Evolutionary conservation across 176 grass and related monocot species (phyloP).

Genomic region (Aegilops tauschii): DNA sequence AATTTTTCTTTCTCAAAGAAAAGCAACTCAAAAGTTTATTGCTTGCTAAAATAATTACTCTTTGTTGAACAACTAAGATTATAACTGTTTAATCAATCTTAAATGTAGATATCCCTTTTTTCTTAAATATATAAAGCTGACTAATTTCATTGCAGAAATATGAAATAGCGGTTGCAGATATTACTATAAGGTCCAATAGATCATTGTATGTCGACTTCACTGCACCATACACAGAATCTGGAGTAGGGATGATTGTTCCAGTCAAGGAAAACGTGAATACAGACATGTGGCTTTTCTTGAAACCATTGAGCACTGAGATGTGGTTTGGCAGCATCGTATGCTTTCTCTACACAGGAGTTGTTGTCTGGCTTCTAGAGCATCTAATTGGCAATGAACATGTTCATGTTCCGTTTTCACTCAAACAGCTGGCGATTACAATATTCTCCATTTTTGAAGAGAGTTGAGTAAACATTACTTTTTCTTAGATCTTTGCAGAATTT

Average conservation of each 20-base stretch:
- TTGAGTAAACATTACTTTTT: constrained; percentile 12
- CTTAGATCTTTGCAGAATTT: background rate
- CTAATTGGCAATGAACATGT: background rate
- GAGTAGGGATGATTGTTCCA: constrained; percentile 49
- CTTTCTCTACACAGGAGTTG: constrained; percentile 40
- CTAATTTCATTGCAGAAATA: background rate
- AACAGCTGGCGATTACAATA: background rate
- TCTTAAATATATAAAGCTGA: background rate
- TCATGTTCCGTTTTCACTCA: background rate
- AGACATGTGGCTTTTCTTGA: constrained; percentile 27
- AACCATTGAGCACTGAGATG: constrained; percentile 24
- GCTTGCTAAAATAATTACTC: background rate
- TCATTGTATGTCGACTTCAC: constrained; percentile 47
- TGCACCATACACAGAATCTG: constrained; percentile 30
- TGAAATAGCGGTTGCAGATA: constrained; percentile 35
- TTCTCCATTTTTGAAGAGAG: constrained; percentile 30
- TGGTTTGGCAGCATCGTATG: constrained; percentile 30
- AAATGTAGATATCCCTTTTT: background rate
- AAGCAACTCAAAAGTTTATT: background rate
- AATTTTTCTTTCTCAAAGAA: background rate
- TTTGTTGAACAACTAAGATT: background rate
- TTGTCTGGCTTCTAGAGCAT: constrained; percentile 31
- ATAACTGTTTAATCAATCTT: background rate
- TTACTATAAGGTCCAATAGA: constrained; percentile 36
- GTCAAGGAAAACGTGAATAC: constrained; percentile 10